Percentiles rank a stretch among this genome's conserved stretches.
phyloP scores from a whole-genome alignment of 2,329 filamentous ascomycete species.

The Tolypocladium amazonense region DNA sequence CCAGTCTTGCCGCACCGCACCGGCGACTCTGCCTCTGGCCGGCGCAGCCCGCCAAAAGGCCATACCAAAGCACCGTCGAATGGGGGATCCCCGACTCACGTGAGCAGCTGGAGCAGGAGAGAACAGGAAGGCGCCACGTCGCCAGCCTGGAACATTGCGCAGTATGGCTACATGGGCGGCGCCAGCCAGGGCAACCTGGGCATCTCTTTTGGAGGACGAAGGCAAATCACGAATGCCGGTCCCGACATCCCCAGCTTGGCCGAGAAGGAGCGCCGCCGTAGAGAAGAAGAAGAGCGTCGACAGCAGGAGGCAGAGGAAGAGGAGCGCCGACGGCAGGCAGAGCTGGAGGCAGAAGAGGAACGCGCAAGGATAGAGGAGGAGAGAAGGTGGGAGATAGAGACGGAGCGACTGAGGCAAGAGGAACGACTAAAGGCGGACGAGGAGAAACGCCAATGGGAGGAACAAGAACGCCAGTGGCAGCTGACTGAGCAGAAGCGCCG shows the following conservation, averaged over 20 bases:
- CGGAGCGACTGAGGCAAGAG: constrained; percentile 45
- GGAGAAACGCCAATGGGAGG: constrained; percentile 65
- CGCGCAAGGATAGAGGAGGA: constrained; percentile 52
- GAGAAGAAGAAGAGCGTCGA: constrained; percentile 51
- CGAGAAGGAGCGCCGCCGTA: constrained; percentile 67
- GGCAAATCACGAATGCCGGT: constrained; percentile 80
- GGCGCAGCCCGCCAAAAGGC: constrained; percentile 53
- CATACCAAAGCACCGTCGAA: constrained; percentile 32
- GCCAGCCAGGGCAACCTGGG: constrained; percentile 93
- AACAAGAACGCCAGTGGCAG: constrained; percentile 68
- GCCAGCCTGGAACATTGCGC: constrained; percentile 96
- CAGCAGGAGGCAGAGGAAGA: constrained; percentile 43
- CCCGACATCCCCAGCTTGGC: constrained; percentile 71
- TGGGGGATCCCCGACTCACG: constrained; percentile 39
- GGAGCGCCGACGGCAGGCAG: constrained; percentile 32
- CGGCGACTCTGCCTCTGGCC: constrained; percentile 42
- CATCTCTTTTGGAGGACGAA: constrained; percentile 79
- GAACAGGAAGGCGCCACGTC: constrained; percentile 69
- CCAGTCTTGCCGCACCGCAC: constrained; percentile 37
- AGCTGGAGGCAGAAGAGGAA: constrained; percentile 49
- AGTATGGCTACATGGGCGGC: constrained; percentile 97
- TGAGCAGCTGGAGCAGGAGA: constrained; percentile 87
- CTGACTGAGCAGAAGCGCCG: constrained; percentile 62
- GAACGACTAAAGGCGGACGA: constrained; percentile 52
- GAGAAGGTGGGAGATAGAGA: constrained; percentile 55